Evolutionary conservation across 306 rosid species (phyloP), one percentile per base, ranked within the genome.

Genomic region (Sechiopsis laciniata): DNA sequence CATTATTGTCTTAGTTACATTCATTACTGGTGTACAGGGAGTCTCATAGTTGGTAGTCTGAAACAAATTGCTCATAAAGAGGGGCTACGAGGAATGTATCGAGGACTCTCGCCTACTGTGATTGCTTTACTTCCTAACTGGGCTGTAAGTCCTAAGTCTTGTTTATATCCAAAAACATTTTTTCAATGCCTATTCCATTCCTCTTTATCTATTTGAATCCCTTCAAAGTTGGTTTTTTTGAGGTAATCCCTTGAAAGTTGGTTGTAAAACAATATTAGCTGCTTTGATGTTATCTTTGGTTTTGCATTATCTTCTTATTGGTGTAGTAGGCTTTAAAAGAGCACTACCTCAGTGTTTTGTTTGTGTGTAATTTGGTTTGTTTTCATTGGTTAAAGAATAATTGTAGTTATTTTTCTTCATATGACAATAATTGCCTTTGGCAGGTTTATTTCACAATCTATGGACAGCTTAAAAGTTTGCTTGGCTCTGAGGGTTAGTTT

Each of bases 81-180:
- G 78, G 97, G 97, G 40, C 57, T 91, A 13, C 96, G 94, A 7
- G 97, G 97, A 74, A 86, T 91, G 97, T 91, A 91, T 78, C 91
- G 94, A 22, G 97, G 97, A 22, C 89, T 91, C 55, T 64, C 96
- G 68, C 97, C 97, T 15, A 91, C 97, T 53, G 94, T 82, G 71
- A 76, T 89, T 55, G 97, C 97, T 46, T 80, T 91, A 72, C 96
- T 91, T 80, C 94, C 97, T 22, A 91, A 89, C 68, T 89, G 96
- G 97, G 97, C 97, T 71, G 97, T 91, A 77, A 91, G 97, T 84
- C 53, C 15, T 50, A 19, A 72, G 59, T 48, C 37, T 2, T 68
- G 35, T 55, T 21, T 65, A 5, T 55, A 50, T 10, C 16, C 71
- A 55, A 17, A 56, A 21, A 37, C 55, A 5, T 20, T 45, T 35